Evolutionary conservation across 768 basidiomycete species (phyloP).

Genomic region (Suillus subalutaceus): DNA sequence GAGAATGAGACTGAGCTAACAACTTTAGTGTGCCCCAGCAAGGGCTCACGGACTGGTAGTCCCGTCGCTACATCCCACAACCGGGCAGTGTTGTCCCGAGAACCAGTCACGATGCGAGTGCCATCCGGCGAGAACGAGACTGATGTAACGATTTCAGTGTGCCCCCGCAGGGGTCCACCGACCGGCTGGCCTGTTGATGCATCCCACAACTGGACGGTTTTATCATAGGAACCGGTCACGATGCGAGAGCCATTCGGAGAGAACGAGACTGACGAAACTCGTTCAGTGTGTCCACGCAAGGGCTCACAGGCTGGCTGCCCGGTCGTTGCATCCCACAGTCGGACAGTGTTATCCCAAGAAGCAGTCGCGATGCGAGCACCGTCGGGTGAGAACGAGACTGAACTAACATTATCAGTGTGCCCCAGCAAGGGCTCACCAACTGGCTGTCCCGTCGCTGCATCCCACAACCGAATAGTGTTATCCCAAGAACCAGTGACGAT

Average conservation of each 20-base stretch:
- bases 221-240: background rate
- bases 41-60: background rate
- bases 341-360: background rate
- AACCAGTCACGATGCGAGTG: background rate
- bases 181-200: background rate
- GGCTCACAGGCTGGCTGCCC: background rate
- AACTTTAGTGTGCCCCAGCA: background rate
- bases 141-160: background rate
- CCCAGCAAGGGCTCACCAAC: background rate
- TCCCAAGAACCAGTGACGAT: background rate
- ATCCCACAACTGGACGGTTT: background rate
- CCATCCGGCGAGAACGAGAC: background rate
- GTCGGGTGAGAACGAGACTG: background rate
- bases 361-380: background rate
- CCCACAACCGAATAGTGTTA: background rate
- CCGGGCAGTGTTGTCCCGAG: background rate
- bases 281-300: background rate
- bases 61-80: background rate
- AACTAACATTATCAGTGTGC: background rate
- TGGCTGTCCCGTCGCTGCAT: background rate
- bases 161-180: background rate
- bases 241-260: background rate
- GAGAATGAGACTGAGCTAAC: background rate
- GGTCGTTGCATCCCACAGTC: background rate
- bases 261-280: background rate